These are phyloP conservation scores for Pestalotiopsis sp. DNA, from an alignment of 2,329 filamentous ascomycete genomes.

Conservation along the genomic window DNA sequence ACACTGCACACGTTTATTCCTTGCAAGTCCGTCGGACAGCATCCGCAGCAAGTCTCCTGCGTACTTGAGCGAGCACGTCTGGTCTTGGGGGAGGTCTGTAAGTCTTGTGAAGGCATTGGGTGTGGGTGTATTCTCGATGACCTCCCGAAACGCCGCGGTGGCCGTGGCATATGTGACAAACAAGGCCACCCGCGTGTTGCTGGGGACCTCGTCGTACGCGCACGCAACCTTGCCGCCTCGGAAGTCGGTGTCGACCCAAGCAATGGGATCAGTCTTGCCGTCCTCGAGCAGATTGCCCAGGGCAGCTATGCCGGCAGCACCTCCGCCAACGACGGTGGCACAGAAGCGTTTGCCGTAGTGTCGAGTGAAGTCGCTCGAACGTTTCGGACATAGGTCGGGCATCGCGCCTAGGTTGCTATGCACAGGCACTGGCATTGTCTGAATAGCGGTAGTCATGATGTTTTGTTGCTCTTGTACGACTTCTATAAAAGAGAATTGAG, in stretches of 20 bases:
- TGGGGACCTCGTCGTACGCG: constrained; percentile 61
- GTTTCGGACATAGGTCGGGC: not conserved
- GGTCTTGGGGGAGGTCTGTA: constrained; percentile 52
- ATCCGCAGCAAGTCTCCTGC: constrained; percentile 55
- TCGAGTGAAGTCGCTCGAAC: not conserved
- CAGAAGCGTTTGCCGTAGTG: not conserved
- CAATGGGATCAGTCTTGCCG: not conserved
- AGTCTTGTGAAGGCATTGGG: constrained; percentile 57
- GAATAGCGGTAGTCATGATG: not conserved
- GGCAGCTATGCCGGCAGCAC: not conserved
- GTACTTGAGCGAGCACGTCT: constrained; percentile 56
- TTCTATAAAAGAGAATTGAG: not conserved
- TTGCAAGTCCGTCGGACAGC: constrained; percentile 38
- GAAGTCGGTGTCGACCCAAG: not conserved
- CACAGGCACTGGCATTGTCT: not conserved
- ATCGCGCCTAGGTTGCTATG: not conserved
- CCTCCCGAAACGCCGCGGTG: constrained; percentile 49
- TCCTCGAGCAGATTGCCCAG: not conserved
- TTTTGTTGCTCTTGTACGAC: not conserved
- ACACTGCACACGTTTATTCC: not conserved
- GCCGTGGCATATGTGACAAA: constrained; percentile 59
- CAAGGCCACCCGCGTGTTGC: constrained; percentile 61
- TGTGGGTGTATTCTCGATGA: constrained; percentile 45
- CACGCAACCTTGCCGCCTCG: constrained; percentile 45
- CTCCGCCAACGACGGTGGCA: not conserved